Conservation (phyloP, 257 asterid genomes). For the Mentha longifolia region DNA sequence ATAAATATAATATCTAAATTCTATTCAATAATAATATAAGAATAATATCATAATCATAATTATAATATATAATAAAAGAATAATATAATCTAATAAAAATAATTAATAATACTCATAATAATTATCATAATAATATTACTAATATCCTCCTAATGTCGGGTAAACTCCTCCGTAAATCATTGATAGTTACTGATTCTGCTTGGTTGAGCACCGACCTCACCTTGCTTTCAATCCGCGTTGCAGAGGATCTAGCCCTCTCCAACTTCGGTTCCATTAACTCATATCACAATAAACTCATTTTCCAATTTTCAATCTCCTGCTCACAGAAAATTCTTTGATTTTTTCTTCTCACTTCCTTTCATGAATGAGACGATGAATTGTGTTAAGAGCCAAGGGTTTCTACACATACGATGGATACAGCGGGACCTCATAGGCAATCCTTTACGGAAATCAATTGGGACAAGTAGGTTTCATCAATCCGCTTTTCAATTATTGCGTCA, state of each 20-base stretch:
- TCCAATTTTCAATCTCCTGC: slow-evolving; percentile 12
- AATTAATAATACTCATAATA: too few species aligned
- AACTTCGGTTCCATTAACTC: slow-evolving; percentile 3
- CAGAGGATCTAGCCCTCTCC: slow-evolving; percentile 25
- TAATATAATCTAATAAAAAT: too few species aligned
- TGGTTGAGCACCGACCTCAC: too few species aligned
- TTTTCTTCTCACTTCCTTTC: not conserved
- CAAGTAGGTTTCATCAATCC: slow-evolving; percentile 58
- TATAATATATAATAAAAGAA: too few species aligned
- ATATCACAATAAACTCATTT: slow-evolving; percentile 23
- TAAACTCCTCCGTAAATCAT: too few species aligned
- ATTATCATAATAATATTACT: too few species aligned
- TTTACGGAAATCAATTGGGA: slow-evolving; percentile 88
- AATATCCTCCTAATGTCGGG: too few species aligned
- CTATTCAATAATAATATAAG: too few species aligned
- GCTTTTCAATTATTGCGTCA: not conserved
- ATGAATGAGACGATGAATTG: slow-evolving; percentile 15
- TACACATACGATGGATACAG: slow-evolving; percentile 57
- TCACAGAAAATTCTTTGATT: slow-evolving; percentile 7
- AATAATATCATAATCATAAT: too few species aligned
- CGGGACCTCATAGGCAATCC: slow-evolving; percentile 51
- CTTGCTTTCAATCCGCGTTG: slow-evolving; percentile 8
- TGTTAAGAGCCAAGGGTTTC: slow-evolving; percentile 33
- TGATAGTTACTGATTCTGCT: too few species aligned
- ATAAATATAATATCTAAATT: too few species aligned